Base-by-base conservation (phyloP, 352 stramenopile species). In the Phytophthora meadii region DNA sequence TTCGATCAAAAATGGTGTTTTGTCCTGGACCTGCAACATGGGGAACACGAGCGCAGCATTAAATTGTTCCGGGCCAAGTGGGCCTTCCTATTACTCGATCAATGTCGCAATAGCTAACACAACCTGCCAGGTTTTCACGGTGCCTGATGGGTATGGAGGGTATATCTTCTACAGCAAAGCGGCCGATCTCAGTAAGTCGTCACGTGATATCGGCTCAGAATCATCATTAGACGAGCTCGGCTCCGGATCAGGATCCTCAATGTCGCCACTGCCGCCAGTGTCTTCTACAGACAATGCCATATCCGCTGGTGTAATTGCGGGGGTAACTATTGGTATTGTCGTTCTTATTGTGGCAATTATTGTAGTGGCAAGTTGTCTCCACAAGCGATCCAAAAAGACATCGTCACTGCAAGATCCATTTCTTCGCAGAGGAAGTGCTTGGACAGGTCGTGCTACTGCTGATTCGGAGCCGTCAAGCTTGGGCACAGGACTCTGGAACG, bases 1-100 rank as follows among this genome's bases (percentile, higher is more conserved):
- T 19, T 48, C 19, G 11, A 36, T 53, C 10, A 28, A 44, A 14
- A 37, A 19, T 42, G 40, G 19, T 3, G 6, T 4, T 27, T 39
- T 55, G n/a, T 2, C 14, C 8, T 63, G 55, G 55, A 63, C 9
- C 5, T 24, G 55, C 39, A 63, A 63, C 39, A 63, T 63, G 55
- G 42, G 32, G 4, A n/a, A 36, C 9, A 48, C 36, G 12, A 36
- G n/a, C 39, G 30, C 5, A 28, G 24, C 30, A 5, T 45, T 48
- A n/a, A 27, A 27, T 10, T 62, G 54, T 9, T 32, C 44, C 14
- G 44, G 19, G 1, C 19, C 0, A 19, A 19, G 19, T 27, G 27
- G n/a, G n/a, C 19, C 19, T 22, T 22, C 19, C 19, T 64, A 56
- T 27, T 39, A 30, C 47, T 36, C 57, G 24, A 57, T 64, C 27